Conservation (phyloP, 805 yeast species). For the Clavispora vitiphila region DNA sequence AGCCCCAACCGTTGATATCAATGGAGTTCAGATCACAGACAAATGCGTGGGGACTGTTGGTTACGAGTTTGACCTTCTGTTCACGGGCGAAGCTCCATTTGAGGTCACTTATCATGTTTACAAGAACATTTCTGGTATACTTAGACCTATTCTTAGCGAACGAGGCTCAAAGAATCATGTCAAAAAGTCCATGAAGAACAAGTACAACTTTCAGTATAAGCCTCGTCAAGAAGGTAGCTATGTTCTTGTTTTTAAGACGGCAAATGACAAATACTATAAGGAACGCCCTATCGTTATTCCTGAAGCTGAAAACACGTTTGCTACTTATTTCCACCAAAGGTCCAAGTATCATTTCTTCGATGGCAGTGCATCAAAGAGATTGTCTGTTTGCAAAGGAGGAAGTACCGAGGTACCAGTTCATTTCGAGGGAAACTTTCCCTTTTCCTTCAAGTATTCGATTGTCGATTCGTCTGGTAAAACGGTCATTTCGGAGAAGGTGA, state of each 20-base stretch:
- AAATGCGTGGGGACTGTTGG: constrained; percentile 93
- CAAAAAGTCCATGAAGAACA: constrained; percentile 16
- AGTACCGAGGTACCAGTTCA: constrained; percentile 42
- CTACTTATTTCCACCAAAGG: constrained; percentile 66
- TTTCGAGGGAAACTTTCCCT: constrained; percentile 80
- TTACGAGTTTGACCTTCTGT: constrained; percentile 54
- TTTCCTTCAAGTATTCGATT: constrained; percentile 62
- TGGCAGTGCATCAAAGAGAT: constrained; percentile 11
- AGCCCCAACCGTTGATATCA: constrained; percentile 37
- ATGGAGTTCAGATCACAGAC: constrained; percentile 64
- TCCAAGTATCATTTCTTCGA: constrained; percentile 41
- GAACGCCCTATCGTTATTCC: constrained; percentile 31
- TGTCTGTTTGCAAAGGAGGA: constrained; percentile 29
- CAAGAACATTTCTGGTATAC: constrained; percentile 31
- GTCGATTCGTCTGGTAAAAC: constrained; percentile 38
- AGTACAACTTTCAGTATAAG: constrained; percentile 49
- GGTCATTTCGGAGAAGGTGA: constrained; percentile 26
- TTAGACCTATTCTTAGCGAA: constrained; percentile 29
- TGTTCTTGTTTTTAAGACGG: constrained; percentile 60
- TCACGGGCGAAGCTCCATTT: constrained; percentile 82
- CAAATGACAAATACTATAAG: constrained; percentile 60
- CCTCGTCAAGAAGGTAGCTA: constrained; percentile 83
- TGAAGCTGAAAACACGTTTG: constrained; percentile 47
- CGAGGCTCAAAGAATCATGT: constrained; percentile 20
- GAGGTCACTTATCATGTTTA: constrained; percentile 58